Evolutionary conservation across 805 yeast genomes (phyloP).

Genomic region (Starmerella scarabaei): DNA sequence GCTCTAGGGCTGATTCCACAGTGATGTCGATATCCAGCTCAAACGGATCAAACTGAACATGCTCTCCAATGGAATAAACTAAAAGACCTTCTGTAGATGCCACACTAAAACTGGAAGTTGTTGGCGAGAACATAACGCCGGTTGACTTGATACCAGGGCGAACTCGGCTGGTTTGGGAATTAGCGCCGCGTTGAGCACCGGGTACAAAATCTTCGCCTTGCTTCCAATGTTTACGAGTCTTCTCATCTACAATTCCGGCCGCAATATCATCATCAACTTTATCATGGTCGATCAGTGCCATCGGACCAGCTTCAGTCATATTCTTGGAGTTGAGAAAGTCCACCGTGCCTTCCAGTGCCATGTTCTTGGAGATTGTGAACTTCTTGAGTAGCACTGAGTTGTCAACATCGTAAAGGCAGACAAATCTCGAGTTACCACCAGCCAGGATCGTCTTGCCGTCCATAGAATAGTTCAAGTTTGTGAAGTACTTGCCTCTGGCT

Average conservation of each 20-base stretch:
- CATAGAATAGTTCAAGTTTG: slow-evolving; percentile 68
- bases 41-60: slow-evolving; percentile 74
- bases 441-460: slow-evolving; percentile 84
- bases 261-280: slow-evolving; percentile 81
- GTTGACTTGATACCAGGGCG: slow-evolving; percentile 79
- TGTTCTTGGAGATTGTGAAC: slow-evolving; percentile 75
- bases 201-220: slow-evolving; percentile 53
- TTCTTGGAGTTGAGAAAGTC: slow-evolving; percentile 64
- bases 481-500: slow-evolving; percentile 70
- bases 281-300: slow-evolving; percentile 66
- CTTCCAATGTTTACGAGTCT: slow-evolving; percentile 11
- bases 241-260: slow-evolving; percentile 39
- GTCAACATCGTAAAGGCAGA: slow-evolving; percentile 80
- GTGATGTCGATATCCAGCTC: slow-evolving; percentile 90
- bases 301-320: slow-evolving; percentile 79
- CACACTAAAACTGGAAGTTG: slow-evolving; percentile 81
- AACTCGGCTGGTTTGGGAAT: slow-evolving; percentile 49
- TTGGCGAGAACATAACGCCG: slow-evolving; percentile 71
- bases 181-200: slow-evolving; percentile 75
- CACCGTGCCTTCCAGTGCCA: slow-evolving; percentile 81
- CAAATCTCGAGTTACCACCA: slow-evolving; percentile 84
- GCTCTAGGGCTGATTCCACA: slow-evolving; percentile 56
- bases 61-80: slow-evolving; percentile 62
- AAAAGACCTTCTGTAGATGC: slow-evolving; percentile 90
- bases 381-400: slow-evolving; percentile 76